These are phyloP conservation scores for Lavandula angustifolia DNA, from an alignment of 257 asterid genomes.

Conservation along the genomic window DNA sequence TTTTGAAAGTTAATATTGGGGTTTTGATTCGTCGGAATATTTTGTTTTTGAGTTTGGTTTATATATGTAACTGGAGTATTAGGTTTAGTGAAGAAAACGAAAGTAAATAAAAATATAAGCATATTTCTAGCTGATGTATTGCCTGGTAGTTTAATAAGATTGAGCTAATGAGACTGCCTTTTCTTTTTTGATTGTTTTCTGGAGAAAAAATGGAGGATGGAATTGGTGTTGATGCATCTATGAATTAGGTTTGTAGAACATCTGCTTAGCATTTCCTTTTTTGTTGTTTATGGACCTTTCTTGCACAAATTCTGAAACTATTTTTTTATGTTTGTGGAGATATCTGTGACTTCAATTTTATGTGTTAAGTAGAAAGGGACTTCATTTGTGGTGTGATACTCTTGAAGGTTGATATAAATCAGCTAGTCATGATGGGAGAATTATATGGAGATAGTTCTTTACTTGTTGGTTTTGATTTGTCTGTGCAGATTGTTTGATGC, in stretches of 20 bases:
- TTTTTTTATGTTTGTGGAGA: constrained; percentile 16
- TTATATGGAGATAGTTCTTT: background rate
- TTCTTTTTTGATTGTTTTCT: constrained; percentile 1
- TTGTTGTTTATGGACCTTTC: constrained; percentile 18
- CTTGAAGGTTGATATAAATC: constrained; percentile 11
- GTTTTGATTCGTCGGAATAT: background rate
- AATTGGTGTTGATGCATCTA: constrained; percentile 17
- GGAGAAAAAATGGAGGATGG: constrained; percentile 9
- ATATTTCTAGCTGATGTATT: background rate
- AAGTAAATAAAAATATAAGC: background rate
- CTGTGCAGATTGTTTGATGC: constrained; percentile 55
- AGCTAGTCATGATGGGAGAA: background rate
- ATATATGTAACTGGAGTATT: constrained; percentile 1
- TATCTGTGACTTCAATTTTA: constrained; percentile 9
- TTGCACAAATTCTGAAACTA: background rate
- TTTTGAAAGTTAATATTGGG: background rate
- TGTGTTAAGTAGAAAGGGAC: constrained; percentile 13
- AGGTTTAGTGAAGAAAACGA: background rate
- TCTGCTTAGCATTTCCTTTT: background rate
- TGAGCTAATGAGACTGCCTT: constrained; percentile 2
- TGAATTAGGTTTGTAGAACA: constrained; percentile 2
- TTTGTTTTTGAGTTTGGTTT: constrained; percentile 10
- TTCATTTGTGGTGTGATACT: constrained; percentile 18
- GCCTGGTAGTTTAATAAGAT: background rate
- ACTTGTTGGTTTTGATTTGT: constrained; percentile 5